Base-by-base conservation (phyloP, 495 filamentous ascomycete species). In the Hyaloscypha bicolor region DNA sequence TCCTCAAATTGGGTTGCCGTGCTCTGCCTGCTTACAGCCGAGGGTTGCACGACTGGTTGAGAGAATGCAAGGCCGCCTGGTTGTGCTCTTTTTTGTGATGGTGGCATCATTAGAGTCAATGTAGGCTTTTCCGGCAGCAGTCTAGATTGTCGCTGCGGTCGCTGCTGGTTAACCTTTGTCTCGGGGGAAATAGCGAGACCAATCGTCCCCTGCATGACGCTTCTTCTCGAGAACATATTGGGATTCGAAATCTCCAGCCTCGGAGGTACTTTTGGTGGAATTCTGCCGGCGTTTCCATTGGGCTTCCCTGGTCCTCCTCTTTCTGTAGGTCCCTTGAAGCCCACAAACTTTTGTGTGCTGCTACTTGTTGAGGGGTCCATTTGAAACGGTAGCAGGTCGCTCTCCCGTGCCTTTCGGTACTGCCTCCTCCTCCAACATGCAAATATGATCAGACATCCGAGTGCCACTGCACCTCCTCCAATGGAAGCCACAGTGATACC, bases 401-500 rank as follows among this genome's bases (percentile, higher is more conserved):
- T 75, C 37, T 83, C 80, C n/a, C 72, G 68, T 25, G 77, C 73
- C 42, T 48, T 48, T 22, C 60, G 68, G 39, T 35, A 6, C 21
- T 76, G 73, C 30, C 73, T 78, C 66, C 71, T 75, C 58, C 71
- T 72, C 12, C 80, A 69, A 61, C 76, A 79, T 55, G 75, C 74
- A 12, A 77, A 77, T 21, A 84, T 52, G 16, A 83, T 66, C n/a
- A 84, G 76, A 39, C 77, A 69, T 37, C 74, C 68, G 2, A 83
- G 68, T 1, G 76, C 76, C 14, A 83, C 70, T 16, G 74, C 67
- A 25, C 79, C 72, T 11, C 79, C 73, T 31, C 78, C 81, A 19
- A 74, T 72, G 21, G 76, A 75, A 9, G 82, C 84, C 5, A 84
- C 74, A 6, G 76, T 63, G 51, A 87, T 84, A 0, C 83, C 84